Percentiles rank a stretch among this genome's conserved stretches.
phyloP scores from a whole-genome alignment of 2,329 filamentous ascomycete genomes.

The Bipolaris sorokiniana region DNA sequence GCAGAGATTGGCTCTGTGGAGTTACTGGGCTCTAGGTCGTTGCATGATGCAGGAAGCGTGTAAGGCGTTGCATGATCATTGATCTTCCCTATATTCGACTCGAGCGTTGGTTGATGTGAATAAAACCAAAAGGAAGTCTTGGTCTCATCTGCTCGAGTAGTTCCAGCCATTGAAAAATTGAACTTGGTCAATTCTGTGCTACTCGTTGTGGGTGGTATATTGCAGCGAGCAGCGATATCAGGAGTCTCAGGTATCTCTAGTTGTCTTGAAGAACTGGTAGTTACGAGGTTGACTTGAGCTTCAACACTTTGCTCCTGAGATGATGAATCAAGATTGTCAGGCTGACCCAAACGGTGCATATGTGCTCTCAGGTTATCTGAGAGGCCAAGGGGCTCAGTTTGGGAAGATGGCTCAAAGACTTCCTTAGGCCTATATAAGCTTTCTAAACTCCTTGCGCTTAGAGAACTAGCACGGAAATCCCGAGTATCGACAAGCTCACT shows the following conservation, averaged over 20 bases:
- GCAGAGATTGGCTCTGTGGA: too few relatives aligned
- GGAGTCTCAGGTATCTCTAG: constrained; percentile 29
- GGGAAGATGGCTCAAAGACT: not conserved
- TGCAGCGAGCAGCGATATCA: not conserved
- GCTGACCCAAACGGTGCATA: constrained; percentile 21
- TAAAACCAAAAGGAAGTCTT: constrained; percentile 9
- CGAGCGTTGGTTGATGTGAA: not conserved
- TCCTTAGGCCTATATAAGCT: not conserved
- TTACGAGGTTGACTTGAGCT: not conserved
- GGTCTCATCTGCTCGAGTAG: not conserved
- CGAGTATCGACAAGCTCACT: not conserved
- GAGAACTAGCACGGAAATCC: not conserved
- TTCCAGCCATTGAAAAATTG: not conserved
- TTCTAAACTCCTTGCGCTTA: not conserved
- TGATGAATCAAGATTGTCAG: not conserved
- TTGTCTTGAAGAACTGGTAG: not conserved
- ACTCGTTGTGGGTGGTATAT: not conserved
- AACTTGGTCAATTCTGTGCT: not conserved
- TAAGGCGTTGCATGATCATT: too few relatives aligned
- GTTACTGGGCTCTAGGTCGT: too few relatives aligned
- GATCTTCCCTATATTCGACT: too few relatives aligned
- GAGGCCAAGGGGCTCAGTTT: not conserved
- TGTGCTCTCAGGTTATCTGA: constrained; percentile 25
- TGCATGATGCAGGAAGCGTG: too few relatives aligned
- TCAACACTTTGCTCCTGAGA: not conserved